Base-by-base conservation (phyloP, 1,284 basidiomycete genomes). In the Phaffia rhodozyma region DNA sequence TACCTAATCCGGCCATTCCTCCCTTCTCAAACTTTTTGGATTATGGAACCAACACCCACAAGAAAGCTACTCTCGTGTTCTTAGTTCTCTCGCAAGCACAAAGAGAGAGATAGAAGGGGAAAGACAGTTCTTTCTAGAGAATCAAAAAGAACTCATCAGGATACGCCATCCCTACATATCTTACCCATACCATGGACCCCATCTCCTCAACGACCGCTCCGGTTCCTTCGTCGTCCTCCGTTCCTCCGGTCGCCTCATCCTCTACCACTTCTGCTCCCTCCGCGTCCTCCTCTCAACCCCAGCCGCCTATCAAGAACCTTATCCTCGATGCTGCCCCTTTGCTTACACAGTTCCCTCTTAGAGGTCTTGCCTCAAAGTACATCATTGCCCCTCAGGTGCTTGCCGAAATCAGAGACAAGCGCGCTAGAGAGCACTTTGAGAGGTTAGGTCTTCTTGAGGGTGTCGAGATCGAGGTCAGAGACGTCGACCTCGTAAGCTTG, bases 271-370 rank as follows among this genome's bases (percentile, higher is more conserved):
- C n/a, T n/a, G n/a, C n/a, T n/a, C n/a, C n/a, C n/a, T n/a, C n/a
- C 48, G 48, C 48, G 16, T 50, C 48, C 16, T n/a, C 48, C 16
- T n/a, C 48, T 50, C n/a, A 16, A 51, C 52, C 67, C 34, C 64
- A 57, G 6, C 70, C 73, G 18, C 69, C 68, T 11, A 75, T 91
- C 76, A 86, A 83, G 74, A 83, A 83, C 68, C 82, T 97, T 13
- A 85, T 97, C 7, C 85, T 97, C 61, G 93, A 97, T 81, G 87
- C 91, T 0, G 91, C 90, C 1, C 91, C 93, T 1, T 79, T 97
- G 1, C 82, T 97, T 5, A 88, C 89, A 3, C 79, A 93, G 2
- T 86, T 88, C 0, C 89, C 91, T 1, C 80, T 96, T 25, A 82
- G 89, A 21, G 89, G 89, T 16, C 78, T 96, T 34, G 89, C 93